Evolutionary conservation across 129 eudicot genomes (phyloP).

Genomic region (Chrysanthemum makinoi): DNA sequence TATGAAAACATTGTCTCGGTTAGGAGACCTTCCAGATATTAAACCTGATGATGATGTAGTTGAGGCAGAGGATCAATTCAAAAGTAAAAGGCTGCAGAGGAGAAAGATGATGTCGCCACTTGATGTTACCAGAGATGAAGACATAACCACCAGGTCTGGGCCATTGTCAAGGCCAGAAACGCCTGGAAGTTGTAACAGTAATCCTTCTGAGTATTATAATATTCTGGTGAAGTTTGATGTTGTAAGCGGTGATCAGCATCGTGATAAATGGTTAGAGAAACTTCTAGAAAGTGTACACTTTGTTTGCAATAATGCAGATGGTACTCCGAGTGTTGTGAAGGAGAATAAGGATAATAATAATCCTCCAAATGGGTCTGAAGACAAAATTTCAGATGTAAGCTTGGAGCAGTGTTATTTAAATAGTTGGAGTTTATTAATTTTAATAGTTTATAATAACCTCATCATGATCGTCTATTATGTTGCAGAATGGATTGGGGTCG

Average conservation of each 20-base stretch:
- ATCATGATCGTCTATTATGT: slow-evolving; percentile 1
- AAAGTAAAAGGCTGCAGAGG: slow-evolving; percentile 59
- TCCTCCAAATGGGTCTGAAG: slow-evolving; percentile 35
- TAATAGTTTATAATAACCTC: not conserved
- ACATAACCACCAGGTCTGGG: slow-evolving; percentile 42
- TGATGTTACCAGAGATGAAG: slow-evolving; percentile 86
- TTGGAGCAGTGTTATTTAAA: not conserved
- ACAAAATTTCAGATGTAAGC: slow-evolving; percentile 43
- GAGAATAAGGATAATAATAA: slow-evolving; percentile 36
- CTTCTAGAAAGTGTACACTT: slow-evolving; percentile 67
- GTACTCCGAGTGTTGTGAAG: slow-evolving; percentile 36
- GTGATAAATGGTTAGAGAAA: slow-evolving; percentile 86
- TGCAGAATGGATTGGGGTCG: slow-evolving; percentile 20
- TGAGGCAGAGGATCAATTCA: slow-evolving; percentile 51
- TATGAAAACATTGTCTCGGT: slow-evolving; percentile 63
- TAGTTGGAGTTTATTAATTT: not conserved
- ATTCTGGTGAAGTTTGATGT: slow-evolving; percentile 57
- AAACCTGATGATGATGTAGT: slow-evolving; percentile 48
- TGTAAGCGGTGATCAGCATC: slow-evolving; percentile 63
- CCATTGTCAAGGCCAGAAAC: slow-evolving; percentile 66
- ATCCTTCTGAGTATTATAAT: slow-evolving; percentile 51
- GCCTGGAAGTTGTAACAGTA: slow-evolving; percentile 64
- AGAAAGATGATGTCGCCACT: slow-evolving; percentile 60
- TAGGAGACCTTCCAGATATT: slow-evolving; percentile 75
- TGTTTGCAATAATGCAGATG: slow-evolving; percentile 44